phyloP scores from a whole-genome alignment of 768 basidiomycete genomes.

The Pleurotus ostreatus region DNA sequence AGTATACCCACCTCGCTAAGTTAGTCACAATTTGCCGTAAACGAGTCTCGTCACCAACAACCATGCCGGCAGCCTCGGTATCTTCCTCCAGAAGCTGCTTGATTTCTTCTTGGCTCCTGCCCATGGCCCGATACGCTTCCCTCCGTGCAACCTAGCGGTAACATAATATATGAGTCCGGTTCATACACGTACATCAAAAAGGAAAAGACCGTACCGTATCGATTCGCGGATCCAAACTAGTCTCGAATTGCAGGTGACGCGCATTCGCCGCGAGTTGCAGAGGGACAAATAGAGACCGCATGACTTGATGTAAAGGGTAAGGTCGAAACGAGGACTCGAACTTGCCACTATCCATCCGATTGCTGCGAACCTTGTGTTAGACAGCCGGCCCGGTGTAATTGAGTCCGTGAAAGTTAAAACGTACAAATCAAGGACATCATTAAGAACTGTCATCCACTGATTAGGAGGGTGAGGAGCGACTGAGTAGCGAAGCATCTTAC shows the following conservation, averaged over 20 bases:
- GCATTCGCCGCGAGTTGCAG: constrained; percentile 53
- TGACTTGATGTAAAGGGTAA: constrained; percentile 58
- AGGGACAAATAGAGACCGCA: constrained; percentile 56
- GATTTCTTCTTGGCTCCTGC: constrained; percentile 31
- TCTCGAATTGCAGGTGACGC: constrained; percentile 52
- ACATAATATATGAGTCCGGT: neutral
- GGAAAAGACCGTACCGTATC: constrained; percentile 33
- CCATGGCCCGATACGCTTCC: constrained; percentile 40
- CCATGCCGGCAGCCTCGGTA: constrained; percentile 39
- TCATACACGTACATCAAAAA: neutral
- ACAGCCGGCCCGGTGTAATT: neutral
- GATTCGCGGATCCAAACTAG: constrained; percentile 50
- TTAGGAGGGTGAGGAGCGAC: no score
- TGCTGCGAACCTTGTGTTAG: constrained; percentile 24
- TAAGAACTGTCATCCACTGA: constrained; percentile 37
- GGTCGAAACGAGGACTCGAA: constrained; percentile 57
- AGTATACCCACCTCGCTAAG: constrained; percentile 45
- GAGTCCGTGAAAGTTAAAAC: neutral
- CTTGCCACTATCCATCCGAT: constrained; percentile 67
- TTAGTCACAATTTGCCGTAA: constrained; percentile 67
- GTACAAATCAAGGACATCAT: constrained; percentile 62
- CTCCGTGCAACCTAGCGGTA: constrained; percentile 37
- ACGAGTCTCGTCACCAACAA: constrained; percentile 69
- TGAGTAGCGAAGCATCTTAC: constrained; percentile 20
- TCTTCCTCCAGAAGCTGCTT: constrained; percentile 22